Evolutionary conservation across 768 basidiomycete species (phyloP), one percentile per base, ranked within the genome.

Genomic region (Strobilomyces confusus): DNA sequence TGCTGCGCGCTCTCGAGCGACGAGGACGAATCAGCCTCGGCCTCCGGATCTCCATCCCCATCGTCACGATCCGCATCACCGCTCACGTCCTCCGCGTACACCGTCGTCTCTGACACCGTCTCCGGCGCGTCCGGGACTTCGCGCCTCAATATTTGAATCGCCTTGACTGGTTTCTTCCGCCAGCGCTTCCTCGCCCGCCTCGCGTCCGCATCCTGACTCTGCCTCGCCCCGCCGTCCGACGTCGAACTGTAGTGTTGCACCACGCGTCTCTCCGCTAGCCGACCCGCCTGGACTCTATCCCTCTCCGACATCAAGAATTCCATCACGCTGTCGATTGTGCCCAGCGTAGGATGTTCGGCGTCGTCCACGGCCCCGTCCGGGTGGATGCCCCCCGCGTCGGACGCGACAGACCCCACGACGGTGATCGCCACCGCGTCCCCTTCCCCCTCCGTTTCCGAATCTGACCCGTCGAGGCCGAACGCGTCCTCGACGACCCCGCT

Each of bases 231-330:
- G 1, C 62, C 71, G 47, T 75, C 74, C 19, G 73, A 71, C 22
- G 69, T 71, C 11, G 68, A 69, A 13, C 69, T 69, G 34, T 69
- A 65, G 37, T 68, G 59, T 30, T 58, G 61, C 0, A 57, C 43
- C 33, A 65, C 53, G 56, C 66, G 65, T 36, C 59, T 56, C 56
- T 62, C 68, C 50, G 66, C 48, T 65, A 60, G 59, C 23, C 66
- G 59, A 40, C 71, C 64, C 8, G 82, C 84, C 41, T 74, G 77
- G 57, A 81, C 75, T 56, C 77, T 75, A 33, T 80, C 81, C 50
- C 86, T 76, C 65, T 91, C 89, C 11, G 80, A 81, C 40, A 84
- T 86, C 46, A 90, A 76, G 55, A 89, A 92, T n/a, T 79, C 80
- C 14, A 92, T 75, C 0, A 86, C 87, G 54, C 83, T 82, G 53